Evolutionary conservation across 441 rosid species (phyloP).

Genomic region (Jatropha multifida): DNA sequence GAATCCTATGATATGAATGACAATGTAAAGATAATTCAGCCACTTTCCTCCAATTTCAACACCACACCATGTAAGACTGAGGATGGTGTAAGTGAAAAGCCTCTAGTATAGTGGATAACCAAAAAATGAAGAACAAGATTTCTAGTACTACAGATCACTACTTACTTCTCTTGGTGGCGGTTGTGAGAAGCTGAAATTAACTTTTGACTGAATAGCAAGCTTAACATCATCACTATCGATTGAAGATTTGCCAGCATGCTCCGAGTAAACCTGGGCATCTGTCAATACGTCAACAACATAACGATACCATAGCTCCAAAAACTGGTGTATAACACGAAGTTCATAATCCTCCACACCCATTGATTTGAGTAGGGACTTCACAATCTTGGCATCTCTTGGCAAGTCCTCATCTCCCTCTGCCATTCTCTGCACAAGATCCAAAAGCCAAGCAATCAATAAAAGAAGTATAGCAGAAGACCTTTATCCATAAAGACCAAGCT

Average conservation of each 20-base stretch:
- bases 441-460: not conserved
- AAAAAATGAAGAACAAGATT: not conserved
- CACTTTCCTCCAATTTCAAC: no score
- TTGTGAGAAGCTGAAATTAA: conserved; percentile 84
- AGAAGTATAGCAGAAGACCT: no score
- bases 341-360: conserved; percentile 96
- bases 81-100: no score
- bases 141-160: not conserved
- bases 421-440: conserved; percentile 37
- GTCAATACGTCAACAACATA: conserved; percentile 76
- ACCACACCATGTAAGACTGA: no score
- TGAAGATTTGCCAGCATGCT: conserved; percentile 75
- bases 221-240: conserved; percentile 85
- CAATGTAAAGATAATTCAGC: not conserved
- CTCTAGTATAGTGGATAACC: no score
- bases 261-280: conserved; percentile 87
- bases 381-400: conserved; percentile 91
- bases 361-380: conserved; percentile 76
- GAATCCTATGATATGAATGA: not conserved
- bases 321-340: conserved; percentile 81
- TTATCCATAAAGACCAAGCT: no score
- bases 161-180: conserved; percentile 91
- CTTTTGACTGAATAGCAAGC: conserved; percentile 88
- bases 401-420: conserved; percentile 74
- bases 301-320: conserved; percentile 87